Evolutionary conservation across 495 filamentous ascomycete genomes (phyloP), one percentile per base, ranked within the genome.

Genomic region (Tuber borchii): DNA sequence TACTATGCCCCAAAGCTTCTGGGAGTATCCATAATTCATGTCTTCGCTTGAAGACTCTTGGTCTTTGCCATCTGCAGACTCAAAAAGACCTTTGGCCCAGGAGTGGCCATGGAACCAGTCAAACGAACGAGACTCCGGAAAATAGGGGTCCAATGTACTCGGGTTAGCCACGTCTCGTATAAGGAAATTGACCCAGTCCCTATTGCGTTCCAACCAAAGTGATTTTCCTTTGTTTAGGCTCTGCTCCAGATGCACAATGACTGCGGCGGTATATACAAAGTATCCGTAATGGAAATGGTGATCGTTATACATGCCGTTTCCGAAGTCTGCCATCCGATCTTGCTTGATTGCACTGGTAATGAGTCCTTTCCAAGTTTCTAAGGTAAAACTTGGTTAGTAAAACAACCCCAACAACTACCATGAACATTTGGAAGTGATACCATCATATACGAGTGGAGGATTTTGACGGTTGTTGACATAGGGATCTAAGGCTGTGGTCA

Each of bases 91-190:
- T 79, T 97, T 93, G 2, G 95, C 96, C 92, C 95, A 99, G 16
- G 92, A 94, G 87, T 99, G 95, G 9, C 95, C 95, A 82, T 96
- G 90, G 85, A 89, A 97, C 92, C 93, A 97, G 84, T 99, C 95
- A 79, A 98, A 97, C 69, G 85, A 87, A 31, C 95, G 89, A n/a
- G 88, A 94, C 80, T 93, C 90, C 0, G 96, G 93, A 86, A 97
- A 99, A 79, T 88, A 89, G 22, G 86, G 86, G 82, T 97, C 95
- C 40, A 86, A 78, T 3, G 86, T 76, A 70, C 88, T 89, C 0
- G 95, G 90, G 81, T 97, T 98, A 74, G 93, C 90, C 45, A 91
- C 86, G 82, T 97, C 91, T 45, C 92, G 88, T 45, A 93, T 89
- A 40, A 71, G 39, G 56, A 43, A 5, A n/a, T 97, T 92, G 76